Evolutionary conservation across 2,329 filamentous ascomycete genomes (phyloP).

Genomic region (Hansfordia pulvinata): DNA sequence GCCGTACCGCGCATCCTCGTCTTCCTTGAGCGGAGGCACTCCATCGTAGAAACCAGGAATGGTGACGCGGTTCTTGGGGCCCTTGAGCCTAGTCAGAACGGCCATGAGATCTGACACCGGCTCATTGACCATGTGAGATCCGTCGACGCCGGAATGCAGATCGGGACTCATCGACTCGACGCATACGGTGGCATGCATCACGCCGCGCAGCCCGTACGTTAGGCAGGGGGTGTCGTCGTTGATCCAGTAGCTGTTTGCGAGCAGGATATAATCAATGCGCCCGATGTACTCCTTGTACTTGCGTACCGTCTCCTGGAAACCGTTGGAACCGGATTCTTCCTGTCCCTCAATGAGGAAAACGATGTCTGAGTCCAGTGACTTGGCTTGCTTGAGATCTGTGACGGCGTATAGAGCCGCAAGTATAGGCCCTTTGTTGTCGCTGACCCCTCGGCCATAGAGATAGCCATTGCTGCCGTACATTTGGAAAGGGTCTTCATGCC

Average conservation of each 20-base stretch:
- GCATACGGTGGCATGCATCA: constrained; percentile 83
- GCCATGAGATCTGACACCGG: constrained; percentile 83
- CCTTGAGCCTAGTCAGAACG: constrained; percentile 71
- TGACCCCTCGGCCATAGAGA: constrained; percentile 88
- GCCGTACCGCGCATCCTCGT: constrained; percentile 70
- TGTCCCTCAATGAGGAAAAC: constrained; percentile 94
- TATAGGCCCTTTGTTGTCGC: constrained; percentile 94
- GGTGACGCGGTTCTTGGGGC: constrained; percentile 64
- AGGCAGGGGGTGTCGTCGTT: constrained; percentile 91
- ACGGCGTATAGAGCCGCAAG: constrained; percentile 90
- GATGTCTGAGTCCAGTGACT: constrained; percentile 73
- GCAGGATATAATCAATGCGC: constrained; percentile 80
- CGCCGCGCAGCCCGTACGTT: constrained; percentile 86
- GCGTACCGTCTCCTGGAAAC: constrained; percentile 73
- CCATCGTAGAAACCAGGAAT: constrained; percentile 84
- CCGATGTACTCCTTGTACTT: constrained; percentile 77
- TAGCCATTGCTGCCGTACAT: constrained; percentile 83
- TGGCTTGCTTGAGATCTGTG: constrained; percentile 75
- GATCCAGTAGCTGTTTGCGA: constrained; percentile 98
- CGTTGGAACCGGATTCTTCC: constrained; percentile 85
- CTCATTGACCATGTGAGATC: constrained; percentile 79
- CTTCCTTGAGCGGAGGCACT: constrained; percentile 59
- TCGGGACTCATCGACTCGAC: constrained; percentile 80
- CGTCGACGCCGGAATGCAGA: constrained; percentile 92
- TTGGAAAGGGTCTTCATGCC: constrained; percentile 81